These are phyloP conservation scores for Trichoderma atroviride DNA, from an alignment of 2,329 filamentous ascomycete species.

Conservation along the genomic window DNA sequence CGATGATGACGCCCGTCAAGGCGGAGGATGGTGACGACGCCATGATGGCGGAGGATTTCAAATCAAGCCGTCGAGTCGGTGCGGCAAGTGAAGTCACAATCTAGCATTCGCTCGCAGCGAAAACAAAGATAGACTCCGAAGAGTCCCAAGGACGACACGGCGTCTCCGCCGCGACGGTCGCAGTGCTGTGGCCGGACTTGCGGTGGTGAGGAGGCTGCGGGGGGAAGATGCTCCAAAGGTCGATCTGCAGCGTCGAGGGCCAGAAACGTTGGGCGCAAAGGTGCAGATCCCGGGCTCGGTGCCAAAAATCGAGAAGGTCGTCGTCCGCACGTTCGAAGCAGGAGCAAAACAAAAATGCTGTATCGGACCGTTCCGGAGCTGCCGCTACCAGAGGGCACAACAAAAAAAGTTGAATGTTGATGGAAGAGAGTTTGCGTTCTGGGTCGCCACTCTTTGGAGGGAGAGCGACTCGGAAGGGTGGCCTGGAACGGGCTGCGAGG, in stretches of 20 bases:
- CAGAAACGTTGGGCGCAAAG: neutral
- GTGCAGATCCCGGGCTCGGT: neutral
- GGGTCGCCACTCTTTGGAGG: constrained; percentile 16
- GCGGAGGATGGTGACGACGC: constrained; percentile 46
- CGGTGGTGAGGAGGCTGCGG: constrained; percentile 16
- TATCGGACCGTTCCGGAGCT: constrained; percentile 21
- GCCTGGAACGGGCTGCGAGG: neutral
- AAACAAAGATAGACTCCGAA: constrained; percentile 11
- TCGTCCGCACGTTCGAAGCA: neutral
- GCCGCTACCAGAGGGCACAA: constrained; percentile 23
- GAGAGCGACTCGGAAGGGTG: constrained; percentile 11
- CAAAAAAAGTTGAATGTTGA: constrained; percentile 1
- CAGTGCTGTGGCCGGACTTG: constrained; percentile 15
- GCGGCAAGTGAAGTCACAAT: neutral
- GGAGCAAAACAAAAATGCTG: neutral
- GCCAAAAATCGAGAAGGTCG: neutral
- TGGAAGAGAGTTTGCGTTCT: constrained; percentile 8
- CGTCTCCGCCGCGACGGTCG: constrained; percentile 27
- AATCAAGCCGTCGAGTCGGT: constrained; percentile 11
- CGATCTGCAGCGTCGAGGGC: constrained; percentile 7
- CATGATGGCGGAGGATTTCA: constrained; percentile 34
- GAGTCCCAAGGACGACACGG: constrained; percentile 22
- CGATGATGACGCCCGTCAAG: constrained; percentile 84
- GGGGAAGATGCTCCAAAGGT: constrained; percentile 14
- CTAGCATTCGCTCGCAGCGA: constrained; percentile 22